Evolutionary conservation across 257 asterid species (phyloP).

Genomic region (Nicotiana attenuata): DNA sequence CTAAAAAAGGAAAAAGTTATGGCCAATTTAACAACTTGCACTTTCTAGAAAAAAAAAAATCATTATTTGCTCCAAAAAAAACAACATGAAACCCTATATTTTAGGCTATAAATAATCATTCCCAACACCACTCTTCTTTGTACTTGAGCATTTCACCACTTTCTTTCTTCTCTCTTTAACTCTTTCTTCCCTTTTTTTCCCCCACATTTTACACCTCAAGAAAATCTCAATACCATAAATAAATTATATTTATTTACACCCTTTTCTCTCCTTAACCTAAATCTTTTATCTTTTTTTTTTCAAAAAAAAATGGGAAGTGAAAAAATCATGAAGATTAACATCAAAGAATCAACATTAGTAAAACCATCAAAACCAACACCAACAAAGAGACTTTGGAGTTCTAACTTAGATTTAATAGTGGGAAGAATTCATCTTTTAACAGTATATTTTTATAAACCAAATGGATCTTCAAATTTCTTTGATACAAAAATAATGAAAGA

Average conservation of each 20-base stretch:
- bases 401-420: conserved; percentile 31
- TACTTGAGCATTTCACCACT: not conserved
- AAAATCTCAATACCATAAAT: not conserved
- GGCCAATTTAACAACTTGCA: not conserved
- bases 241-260: not conserved
- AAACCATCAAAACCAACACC: conserved; percentile 31
- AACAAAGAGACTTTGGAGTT: conserved; percentile 26
- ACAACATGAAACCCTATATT: not conserved
- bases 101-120: conserved; percentile 2
- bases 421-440: conserved; percentile 33
- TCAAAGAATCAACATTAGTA: conserved; percentile 25
- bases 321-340: conserved; percentile 17
- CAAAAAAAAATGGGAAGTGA: not conserved
- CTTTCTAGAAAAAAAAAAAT: not conserved
- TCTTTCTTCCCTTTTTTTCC: not conserved
- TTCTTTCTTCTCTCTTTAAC: not conserved
- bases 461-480: conserved; percentile 27
- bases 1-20: not conserved
- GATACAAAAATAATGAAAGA: conserved; percentile 24
- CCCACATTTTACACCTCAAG: not conserved
- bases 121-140: not conserved
- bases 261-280: not conserved
- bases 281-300: not conserved
- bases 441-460: conserved; percentile 32
- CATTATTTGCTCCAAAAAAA: not conserved